Percentiles rank a stretch among this genome's conserved stretches.
Evolutionary conservation across 805 yeast species (phyloP).

Genomic region (Teunomyces stri): DNA sequence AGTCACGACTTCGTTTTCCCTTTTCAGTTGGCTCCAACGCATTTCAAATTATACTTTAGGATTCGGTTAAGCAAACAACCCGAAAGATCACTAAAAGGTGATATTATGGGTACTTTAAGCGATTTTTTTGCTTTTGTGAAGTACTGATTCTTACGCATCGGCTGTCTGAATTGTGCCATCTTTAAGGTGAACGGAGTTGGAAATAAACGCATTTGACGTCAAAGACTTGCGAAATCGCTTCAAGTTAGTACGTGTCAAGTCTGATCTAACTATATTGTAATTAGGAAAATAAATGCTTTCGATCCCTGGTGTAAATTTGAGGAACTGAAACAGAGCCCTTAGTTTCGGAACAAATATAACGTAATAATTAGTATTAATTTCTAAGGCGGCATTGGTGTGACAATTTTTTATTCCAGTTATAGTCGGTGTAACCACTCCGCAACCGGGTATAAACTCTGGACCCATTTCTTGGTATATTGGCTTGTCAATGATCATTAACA

Average conservation of each 20-base stretch:
- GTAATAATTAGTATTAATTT: background rate
- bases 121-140: background rate
- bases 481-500: conserved; percentile 8
- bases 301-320: background rate
- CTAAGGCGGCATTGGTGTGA: background rate
- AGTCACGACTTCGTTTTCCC: conserved; percentile 1
- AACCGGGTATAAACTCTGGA: conserved; percentile 4
- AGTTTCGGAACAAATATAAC: conserved; percentile 3
- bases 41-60: background rate
- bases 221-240: conserved; percentile 1
- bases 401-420: conserved; percentile 10
- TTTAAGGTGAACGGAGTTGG: background rate
- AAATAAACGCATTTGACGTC: background rate
- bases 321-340: background rate
- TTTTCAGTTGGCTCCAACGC: background rate
- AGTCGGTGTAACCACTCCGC: conserved; percentile 10
- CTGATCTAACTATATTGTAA: background rate
- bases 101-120: background rate
- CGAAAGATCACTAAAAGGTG: background rate
- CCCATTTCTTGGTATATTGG: conserved; percentile 1
- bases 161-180: background rate
- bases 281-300: conserved; percentile 1
- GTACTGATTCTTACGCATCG: too few species aligned
- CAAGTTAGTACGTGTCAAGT: background rate
- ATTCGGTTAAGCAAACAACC: background rate